Evolutionary conservation across 1,284 basidiomycete species (phyloP).

Genomic region (Ustilago hordei): DNA sequence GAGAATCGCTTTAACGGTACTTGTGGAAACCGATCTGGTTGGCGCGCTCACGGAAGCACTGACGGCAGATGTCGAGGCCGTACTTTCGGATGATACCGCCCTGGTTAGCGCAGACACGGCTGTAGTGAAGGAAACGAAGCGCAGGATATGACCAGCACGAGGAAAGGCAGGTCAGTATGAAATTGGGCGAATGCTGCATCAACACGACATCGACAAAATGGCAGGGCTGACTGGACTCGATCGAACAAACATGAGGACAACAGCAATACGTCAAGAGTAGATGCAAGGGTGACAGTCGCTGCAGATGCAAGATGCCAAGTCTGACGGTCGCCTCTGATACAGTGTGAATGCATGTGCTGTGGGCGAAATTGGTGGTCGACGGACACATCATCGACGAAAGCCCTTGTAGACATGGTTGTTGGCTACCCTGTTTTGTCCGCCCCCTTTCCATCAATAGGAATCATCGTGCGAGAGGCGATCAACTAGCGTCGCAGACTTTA

Average conservation of each 20-base stretch:
- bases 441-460: background rate
- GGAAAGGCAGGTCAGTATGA: conserved; percentile 13
- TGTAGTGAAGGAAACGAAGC: conserved; percentile 18
- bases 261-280: background rate
- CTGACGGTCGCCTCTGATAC: background rate
- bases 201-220: background rate
- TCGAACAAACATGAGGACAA: background rate
- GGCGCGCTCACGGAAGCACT: conserved; percentile 70
- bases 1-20: conserved; percentile 42
- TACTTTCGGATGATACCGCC: conserved; percentile 70
- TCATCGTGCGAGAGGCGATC: too few relatives aligned
- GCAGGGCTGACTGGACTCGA: background rate
- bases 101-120: conserved; percentile 69
- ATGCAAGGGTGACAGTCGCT: background rate
- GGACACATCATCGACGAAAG: background rate
- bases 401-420: background rate
- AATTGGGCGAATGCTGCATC: background rate
- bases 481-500: too few relatives aligned
- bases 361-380: background rate
- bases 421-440: background rate
- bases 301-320: background rate
- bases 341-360: background rate
- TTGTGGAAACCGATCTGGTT: conserved; percentile 68
- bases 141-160: background rate
- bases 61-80: conserved; percentile 69